A percentile compares a stretch with the other conserved stretches of the same genome.
Evolutionary conservation across 345 rosid species (phyloP).

Genomic region (Syzygium grande): DNA sequence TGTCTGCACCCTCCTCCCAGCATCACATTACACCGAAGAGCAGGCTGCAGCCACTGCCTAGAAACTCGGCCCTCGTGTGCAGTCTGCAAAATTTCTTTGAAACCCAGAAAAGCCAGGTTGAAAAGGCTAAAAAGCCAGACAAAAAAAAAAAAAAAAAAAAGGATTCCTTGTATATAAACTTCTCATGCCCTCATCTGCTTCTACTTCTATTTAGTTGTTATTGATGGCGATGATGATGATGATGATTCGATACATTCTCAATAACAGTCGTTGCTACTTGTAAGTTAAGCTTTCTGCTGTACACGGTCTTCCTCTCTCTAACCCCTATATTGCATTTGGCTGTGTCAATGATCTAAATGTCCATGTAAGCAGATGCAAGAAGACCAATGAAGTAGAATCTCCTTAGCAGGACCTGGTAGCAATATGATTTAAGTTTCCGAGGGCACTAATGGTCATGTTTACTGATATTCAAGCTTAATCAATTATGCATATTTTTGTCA

Average conservation of each 20-base stretch:
- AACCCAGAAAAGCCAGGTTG: not conserved
- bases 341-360: not conserved
- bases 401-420: not conserved
- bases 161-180: not conserved
- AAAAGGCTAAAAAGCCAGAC: not conserved
- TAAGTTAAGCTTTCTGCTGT: not conserved
- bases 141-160: not conserved
- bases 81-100: not conserved
- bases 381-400: not conserved
- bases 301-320: not conserved
- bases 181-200: not conserved
- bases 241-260: not conserved
- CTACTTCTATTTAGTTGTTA: not conserved
- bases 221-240: not conserved
- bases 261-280: not conserved
- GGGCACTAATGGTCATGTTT: not conserved
- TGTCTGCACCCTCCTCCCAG: constrained; percentile 77
- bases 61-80: not conserved
- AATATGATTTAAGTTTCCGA: not conserved
- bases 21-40: constrained; percentile 60
- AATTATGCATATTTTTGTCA: not conserved
- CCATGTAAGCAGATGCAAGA: not conserved
- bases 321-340: not conserved
- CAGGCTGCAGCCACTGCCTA: constrained; percentile 78
- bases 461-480: not conserved